Conservation (phyloP, 2,329 filamentous ascomycete species). For the Aquanectria penicillioides region DNA sequence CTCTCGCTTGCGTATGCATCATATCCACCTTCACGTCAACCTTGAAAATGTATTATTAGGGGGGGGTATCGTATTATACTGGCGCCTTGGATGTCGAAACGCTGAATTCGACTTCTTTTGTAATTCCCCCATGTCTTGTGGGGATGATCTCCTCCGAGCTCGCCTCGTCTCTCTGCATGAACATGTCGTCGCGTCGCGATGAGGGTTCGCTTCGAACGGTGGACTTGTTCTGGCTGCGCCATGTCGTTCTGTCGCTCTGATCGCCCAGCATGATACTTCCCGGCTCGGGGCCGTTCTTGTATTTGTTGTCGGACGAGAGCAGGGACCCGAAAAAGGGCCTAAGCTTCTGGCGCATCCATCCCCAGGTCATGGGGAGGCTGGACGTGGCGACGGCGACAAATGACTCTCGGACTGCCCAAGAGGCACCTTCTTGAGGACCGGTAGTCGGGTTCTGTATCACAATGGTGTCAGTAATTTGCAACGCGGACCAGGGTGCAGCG, state of each 20-base stretch:
- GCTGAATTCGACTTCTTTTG: conserved; percentile 35
- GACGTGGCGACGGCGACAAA: conserved; percentile 52
- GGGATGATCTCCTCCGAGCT: conserved; percentile 37
- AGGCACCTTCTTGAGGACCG: conserved; percentile 46
- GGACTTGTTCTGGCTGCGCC: conserved; percentile 31
- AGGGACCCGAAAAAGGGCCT: conserved; percentile 39
- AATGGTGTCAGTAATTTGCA: neutral
- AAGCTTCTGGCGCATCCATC: conserved; percentile 38
- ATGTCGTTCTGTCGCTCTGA: conserved; percentile 20
- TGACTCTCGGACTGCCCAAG: conserved; percentile 51
- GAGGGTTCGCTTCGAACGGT: neutral
- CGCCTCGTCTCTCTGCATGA: conserved; percentile 30
- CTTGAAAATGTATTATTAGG: neutral
- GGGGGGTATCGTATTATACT: neutral
- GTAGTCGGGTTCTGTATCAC: conserved; percentile 45
- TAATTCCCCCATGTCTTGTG: conserved; percentile 3
- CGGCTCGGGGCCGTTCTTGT: conserved; percentile 27
- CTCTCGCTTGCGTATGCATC: neutral
- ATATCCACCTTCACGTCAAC: neutral
- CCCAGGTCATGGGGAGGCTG: conserved; percentile 48
- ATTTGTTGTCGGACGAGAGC: conserved; percentile 36
- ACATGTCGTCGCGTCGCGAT: conserved; percentile 14
- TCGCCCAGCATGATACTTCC: conserved; percentile 39
- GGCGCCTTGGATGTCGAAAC: conserved; percentile 20
- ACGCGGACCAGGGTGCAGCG: neutral